Evolutionary conservation across 1,139 yeast genomes (phyloP), one percentile per base, ranked within the genome.

Genomic region (Hyphopichia buzzinii): DNA sequence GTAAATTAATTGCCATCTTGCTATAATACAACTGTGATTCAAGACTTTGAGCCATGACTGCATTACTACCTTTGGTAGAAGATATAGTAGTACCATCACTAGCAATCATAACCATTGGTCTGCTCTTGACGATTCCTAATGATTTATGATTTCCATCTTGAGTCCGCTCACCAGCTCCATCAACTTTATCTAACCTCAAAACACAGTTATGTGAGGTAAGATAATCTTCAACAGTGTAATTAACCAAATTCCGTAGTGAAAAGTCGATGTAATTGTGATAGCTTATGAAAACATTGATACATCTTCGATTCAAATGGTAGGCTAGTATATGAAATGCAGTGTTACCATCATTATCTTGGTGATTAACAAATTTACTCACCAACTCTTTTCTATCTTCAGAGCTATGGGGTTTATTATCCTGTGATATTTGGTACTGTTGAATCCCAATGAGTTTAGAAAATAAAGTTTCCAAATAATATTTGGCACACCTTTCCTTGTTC

Each of bases 291-390:
- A 84, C 80, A 44, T 83, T 81, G 49, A 86, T 84, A 44, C 92
- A 80, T 50, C 81, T 80, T 47, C 81, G 78, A 37, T 92, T 87
- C 30, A 84, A 77, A 51, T 84, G 79, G 38, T 79, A 77, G 1
- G 95, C 85, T 21, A 92, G 84, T 31, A 90, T 74, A 50, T 90
- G 96, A 39, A 89, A 67, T 0, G 96, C 95, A 0, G 96, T 86
- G 54, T 90, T 88, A 1, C 97, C 97, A 47, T 83, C 80, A 21
- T 67, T 61, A 56, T 92, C 97, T 49, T 84, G 94, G 37, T 80
- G 79, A 55, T 89, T 85, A 32, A 88, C 65, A 49, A 87, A 80
- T 53, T 85, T 92, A 14, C 80, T 71, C 23, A 88, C 64, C 16
- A 67, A 40, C 14, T 62, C 62, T 29, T 56, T 55, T 17, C 48